Base-by-base conservation (phyloP, 371 early-diverging fungal species). In the Parasitella parasitica region DNA sequence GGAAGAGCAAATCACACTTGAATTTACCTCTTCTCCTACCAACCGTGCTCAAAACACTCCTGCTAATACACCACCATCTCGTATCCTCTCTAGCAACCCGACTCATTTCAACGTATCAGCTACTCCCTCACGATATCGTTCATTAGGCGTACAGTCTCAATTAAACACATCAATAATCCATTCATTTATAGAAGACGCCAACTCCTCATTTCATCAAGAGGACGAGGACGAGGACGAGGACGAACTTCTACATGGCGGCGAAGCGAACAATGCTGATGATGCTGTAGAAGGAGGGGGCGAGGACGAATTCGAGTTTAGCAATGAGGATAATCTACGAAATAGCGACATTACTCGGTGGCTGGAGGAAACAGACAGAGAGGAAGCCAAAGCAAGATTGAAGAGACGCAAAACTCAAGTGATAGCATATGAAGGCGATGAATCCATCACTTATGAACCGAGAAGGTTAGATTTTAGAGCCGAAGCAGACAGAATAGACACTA, bases 391-490 rank as follows among this genome's bases (percentile, higher is more conserved):
- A 4, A 35, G 1, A 4, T 16, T 37, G 22, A 24, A 59, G 6
- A 20, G 20, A 30, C 20, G n/a, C 6, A 28, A 4, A 7, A 41
- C 53, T n/a, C 34, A 6, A 24, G 32, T 30, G 6, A 59, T 64
- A 13, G 38, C 30, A 8, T 59, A 63, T 34, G 63, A 56, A n/a
- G 24, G 28, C 0, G 34, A 36, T n/a, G 37, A 30, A 3, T 6
- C 35, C 12, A 4, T 12, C 7, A 6, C 6, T 12, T 57, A 57
- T 12, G 1, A 68, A 18, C 71, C 75, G 3, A 38, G 70, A 12
- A 70, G 65, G 27, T 27, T 74, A 32, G 69, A 70, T 54, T 69
- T 75, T 34, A 22, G 43, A n/a, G 62, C 63, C 7, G 71, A 66
- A 56, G 6, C 46, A 12, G 15, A 49, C 8, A 56, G 55, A 24